phyloP scores from a whole-genome alignment of 805 yeast genomes.

The Kluyveromyces nonfermentans region DNA sequence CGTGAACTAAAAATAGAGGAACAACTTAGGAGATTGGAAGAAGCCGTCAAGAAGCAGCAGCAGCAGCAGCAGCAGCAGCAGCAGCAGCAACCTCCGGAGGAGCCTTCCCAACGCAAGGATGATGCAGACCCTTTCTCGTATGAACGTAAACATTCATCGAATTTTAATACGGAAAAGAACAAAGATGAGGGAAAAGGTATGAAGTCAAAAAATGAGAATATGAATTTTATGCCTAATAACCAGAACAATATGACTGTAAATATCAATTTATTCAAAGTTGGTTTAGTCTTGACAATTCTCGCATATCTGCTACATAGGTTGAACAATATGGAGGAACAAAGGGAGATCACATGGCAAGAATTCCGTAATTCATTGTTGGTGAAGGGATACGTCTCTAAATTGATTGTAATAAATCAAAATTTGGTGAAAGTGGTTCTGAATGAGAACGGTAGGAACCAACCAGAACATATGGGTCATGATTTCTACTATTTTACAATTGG shows the following conservation, averaged over 20 bases:
- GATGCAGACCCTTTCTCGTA: conserved; percentile 10
- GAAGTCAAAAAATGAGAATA: conserved; percentile 15
- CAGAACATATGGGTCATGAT: conserved; percentile 26
- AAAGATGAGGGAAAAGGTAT: conserved; percentile 10
- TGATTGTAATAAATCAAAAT: conserved; percentile 68
- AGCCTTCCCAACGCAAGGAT: background rate
- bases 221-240: conserved; percentile 19
- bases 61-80: conserved; percentile 1
- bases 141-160: conserved; percentile 12
- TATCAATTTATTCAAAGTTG: conserved; percentile 29
- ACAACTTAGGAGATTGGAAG: conserved; percentile 17
- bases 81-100: conserved; percentile 4
- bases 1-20: conserved; percentile 18
- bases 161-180: conserved; percentile 10
- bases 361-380: conserved; percentile 67
- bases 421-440: conserved; percentile 64
- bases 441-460: conserved; percentile 47
- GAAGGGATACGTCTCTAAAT: conserved; percentile 63
- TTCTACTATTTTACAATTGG: conserved; percentile 69
- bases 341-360: conserved; percentile 85
- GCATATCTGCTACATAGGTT: conserved; percentile 26
- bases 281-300: conserved; percentile 25
- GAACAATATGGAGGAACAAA: conserved; percentile 25
- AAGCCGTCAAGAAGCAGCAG: conserved; percentile 17
- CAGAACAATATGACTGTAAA: conserved; percentile 24